phyloP scores from a whole-genome alignment of 257 asterid genomes.

The Verbascum thapsus region DNA sequence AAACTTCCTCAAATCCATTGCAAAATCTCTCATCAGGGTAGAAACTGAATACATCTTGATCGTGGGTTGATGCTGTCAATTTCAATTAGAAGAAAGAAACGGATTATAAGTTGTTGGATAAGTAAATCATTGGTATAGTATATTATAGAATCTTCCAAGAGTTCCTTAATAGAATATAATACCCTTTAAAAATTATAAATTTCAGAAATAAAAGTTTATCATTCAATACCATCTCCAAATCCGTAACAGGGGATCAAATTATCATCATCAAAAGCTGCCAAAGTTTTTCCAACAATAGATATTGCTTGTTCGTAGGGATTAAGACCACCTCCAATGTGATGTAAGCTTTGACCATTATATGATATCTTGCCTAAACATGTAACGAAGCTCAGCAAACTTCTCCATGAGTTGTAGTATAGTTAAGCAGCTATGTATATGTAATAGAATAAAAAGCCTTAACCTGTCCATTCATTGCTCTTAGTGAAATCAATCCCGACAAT shows the following conservation, averaged over 20 bases:
- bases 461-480: slow-evolving; percentile 71
- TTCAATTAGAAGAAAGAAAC: slow-evolving; percentile 18
- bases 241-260: slow-evolving; percentile 63
- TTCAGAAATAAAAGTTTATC: slow-evolving; percentile 15
- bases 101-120: slow-evolving; percentile 6
- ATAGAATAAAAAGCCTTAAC: slow-evolving; percentile 32
- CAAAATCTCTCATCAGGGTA: slow-evolving; percentile 70
- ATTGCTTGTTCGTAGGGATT: slow-evolving; percentile 66
- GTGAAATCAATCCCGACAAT: slow-evolving; percentile 68
- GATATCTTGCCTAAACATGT: slow-evolving; percentile 43
- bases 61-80: slow-evolving; percentile 77
- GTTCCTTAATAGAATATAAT: too few relatives aligned
- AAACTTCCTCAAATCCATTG: slow-evolving; percentile 84
- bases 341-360: slow-evolving; percentile 46
- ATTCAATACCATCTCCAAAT: slow-evolving; percentile 50
- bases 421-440: background rate
- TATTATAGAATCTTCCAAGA: too few relatives aligned
- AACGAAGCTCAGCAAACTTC: slow-evolving; percentile 25
- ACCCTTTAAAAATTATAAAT: background rate
- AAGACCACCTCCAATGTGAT: slow-evolving; percentile 43
- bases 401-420: slow-evolving; percentile 7
- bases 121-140: background rate
- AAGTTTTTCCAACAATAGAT: slow-evolving; percentile 54
- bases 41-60: slow-evolving; percentile 85
- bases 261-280: slow-evolving; percentile 59